A percentile compares a stretch with the other conserved stretches of the same genome.
Conservation (phyloP, 75 land plant species). For the Pinus taeda region DNA sequence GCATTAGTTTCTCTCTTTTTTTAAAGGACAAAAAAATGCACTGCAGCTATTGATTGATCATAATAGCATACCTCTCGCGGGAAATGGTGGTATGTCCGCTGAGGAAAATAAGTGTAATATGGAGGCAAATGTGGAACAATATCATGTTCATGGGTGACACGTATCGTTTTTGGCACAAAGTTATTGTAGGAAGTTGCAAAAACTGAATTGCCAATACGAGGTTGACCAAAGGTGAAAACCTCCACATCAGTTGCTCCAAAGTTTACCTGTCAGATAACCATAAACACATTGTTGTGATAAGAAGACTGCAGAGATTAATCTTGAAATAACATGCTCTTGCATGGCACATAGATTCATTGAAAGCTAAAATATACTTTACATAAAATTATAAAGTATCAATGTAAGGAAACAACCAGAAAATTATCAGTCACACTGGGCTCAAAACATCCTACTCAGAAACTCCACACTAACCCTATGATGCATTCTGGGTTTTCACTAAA, state of each 20-base stretch:
- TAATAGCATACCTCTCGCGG: constrained; percentile 78
- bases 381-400: neutral
- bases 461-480: neutral
- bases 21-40: no score
- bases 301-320: no score
- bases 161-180: constrained; percentile 65
- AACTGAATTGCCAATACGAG: constrained; percentile 86
- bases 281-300: no score
- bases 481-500: neutral
- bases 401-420: neutral
- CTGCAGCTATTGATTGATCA: neutral
- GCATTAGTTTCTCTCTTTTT: no score
- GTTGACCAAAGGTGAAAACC: constrained; percentile 95
- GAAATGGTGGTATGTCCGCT: constrained; percentile 90
- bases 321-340: no score
- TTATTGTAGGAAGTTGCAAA: constrained; percentile 72
- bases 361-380: constrained; percentile 3
- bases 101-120: constrained; percentile 69
- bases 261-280: constrained; percentile 46
- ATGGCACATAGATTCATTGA: neutral
- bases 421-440: neutral
- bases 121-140: constrained; percentile 98
- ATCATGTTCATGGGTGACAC: constrained; percentile 84
- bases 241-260: constrained; percentile 40
- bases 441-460: neutral